Conservation (phyloP, 371 early-diverging fungal genomes). For the Zychaea mexicana region DNA sequence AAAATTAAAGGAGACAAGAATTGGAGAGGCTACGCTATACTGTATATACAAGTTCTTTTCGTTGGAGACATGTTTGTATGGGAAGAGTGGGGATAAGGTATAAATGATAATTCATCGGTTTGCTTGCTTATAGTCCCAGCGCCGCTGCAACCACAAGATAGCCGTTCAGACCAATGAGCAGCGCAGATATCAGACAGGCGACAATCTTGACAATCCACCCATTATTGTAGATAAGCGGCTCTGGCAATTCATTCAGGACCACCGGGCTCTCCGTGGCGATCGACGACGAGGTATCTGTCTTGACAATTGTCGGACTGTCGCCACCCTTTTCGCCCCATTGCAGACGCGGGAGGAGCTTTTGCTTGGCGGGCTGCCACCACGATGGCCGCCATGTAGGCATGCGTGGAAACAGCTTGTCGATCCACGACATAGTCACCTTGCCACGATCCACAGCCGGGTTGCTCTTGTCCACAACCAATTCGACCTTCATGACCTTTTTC, state of each 20-base stretch:
- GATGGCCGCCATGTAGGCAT: conserved; percentile 1
- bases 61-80: too few relatives aligned
- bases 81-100: too few relatives aligned
- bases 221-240: conserved; percentile 36
- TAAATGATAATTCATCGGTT: too few relatives aligned
- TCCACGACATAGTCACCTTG: conserved; percentile 16
- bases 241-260: conserved; percentile 18
- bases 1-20: too few relatives aligned
- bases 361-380: neutral
- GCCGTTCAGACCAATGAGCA: conserved; percentile 62
- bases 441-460: neutral
- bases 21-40: too few relatives aligned
- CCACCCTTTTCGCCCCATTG: neutral
- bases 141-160: conserved; percentile 47
- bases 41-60: too few relatives aligned
- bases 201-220: conserved; percentile 37
- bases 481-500: conserved; percentile 53
- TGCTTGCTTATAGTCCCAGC: neutral
- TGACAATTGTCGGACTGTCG: neutral
- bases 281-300: conserved; percentile 4
- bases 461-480: conserved; percentile 26
- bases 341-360: neutral
- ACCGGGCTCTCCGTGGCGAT: neutral
- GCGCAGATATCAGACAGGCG: conserved; percentile 43
- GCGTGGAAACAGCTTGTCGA: conserved; percentile 1